Conservation (phyloP, 805 yeast species). For the Torulaspora franciscae region DNA sequence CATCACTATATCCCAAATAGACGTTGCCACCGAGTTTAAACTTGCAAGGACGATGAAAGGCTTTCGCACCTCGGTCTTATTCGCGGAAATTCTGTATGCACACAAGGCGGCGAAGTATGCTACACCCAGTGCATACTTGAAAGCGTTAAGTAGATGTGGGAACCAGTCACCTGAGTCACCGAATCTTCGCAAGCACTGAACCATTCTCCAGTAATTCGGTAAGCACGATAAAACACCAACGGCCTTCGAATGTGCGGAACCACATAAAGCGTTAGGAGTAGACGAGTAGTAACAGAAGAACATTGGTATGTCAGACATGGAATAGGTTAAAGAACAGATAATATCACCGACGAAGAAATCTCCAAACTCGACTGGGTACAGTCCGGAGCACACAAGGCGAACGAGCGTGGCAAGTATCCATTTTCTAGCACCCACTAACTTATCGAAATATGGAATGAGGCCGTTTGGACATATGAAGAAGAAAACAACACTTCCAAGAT, state of each 20-base stretch:
- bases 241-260: conserved; percentile 66
- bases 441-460: conserved; percentile 33
- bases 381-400: conserved; percentile 73
- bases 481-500: conserved; percentile 24
- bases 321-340: conserved; percentile 79
- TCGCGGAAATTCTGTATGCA: conserved; percentile 53
- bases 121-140: conserved; percentile 65
- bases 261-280: conserved; percentile 54
- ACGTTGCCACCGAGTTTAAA: conserved; percentile 62
- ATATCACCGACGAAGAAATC: conserved; percentile 94
- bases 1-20: conserved; percentile 89
- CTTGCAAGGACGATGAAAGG: conserved; percentile 69
- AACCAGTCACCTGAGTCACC: conserved; percentile 93
- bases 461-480: conserved; percentile 21
- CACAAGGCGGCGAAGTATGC: conserved; percentile 69
- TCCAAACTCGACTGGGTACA: conserved; percentile 90
- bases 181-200: conserved; percentile 89
- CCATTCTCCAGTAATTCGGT: conserved; percentile 85
- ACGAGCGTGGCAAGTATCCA: conserved; percentile 73
- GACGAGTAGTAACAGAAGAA: conserved; percentile 75
- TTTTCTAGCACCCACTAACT: conserved; percentile 52
- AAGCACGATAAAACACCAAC: conserved; percentile 82
- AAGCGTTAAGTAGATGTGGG: conserved; percentile 88
- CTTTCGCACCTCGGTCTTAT: conserved; percentile 39
- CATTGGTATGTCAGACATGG: conserved; percentile 78